Evolutionary conservation across 768 basidiomycete genomes (phyloP), one percentile per base, ranked within the genome.

Genomic region (Termitomyces sp.): DNA sequence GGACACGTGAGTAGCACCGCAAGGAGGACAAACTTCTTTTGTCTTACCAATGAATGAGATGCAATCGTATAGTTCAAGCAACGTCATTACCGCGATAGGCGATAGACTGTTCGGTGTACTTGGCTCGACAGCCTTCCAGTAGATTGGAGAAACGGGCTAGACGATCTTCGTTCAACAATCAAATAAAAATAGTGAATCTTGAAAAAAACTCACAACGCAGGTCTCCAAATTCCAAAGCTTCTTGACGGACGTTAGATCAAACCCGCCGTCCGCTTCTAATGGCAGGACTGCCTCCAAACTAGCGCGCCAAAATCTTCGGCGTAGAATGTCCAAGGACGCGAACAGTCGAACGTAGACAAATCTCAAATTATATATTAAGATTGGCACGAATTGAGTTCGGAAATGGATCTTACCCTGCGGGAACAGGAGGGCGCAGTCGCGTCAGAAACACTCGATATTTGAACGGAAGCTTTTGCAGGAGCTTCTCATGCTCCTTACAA

Each of bases 331-430:
- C 22, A 63, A 38, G 7, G 52, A 52, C 35, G 27, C 16, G 27
- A 56, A 63, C 29, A 64, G 56, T 1, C 60, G 59, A 27, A 64
- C 54, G 9, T 60, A 54, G 16, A 64, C 47, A 56, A 61, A 53
- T 4, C 63, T 64, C 35, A 41, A 23, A 50, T 20, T 27, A 11
- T 12, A 18, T 10, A 6, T 35, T 13, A 32, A n/a, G n/a, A n/a
- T n/a, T n/a, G 31, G 46, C 35, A 3, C 38, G 36, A 2, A 57
- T 15, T 0, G 18, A 7, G 22, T 18, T 13, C 6, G 41, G 15
- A 35, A 15, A 44, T 3, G 11, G 22, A 51, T n/a, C 53, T 46
- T 44, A 63, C 60, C 62, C 58, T 10, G 56, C 54, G 12, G 62
- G 60, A 5, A 58, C 51, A 15, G 39, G 41, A 32, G 56, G 51